Evolutionary conservation across 2,329 filamentous ascomycete species (phyloP), one percentile per base, ranked within the genome.

Genomic region (Penicillium sp.): DNA sequence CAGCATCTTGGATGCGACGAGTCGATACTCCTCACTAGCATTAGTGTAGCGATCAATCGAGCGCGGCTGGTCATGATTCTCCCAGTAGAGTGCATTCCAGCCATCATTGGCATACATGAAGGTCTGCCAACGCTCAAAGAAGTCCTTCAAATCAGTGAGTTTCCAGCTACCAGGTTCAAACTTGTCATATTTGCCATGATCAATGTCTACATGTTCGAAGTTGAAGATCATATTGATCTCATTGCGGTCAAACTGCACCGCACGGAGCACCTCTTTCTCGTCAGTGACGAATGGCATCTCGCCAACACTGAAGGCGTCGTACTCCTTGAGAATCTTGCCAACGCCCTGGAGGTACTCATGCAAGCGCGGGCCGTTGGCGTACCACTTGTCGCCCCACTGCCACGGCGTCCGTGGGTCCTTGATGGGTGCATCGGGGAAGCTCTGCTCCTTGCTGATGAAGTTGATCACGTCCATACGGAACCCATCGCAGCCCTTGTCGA

Each of bases 391-490:
- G 9, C 59, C 68, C 65, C 64, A 69, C 42, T 70, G 68, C 62
- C 62, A 67, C 1, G 45, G 53, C 12, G 53, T 58, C 10, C 52
- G 53, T 2, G 58, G 55, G 35, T 67, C 55, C 24, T 59, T 62
- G 38, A 64, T 68, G 48, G 35, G 74, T 3, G 65, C 71, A 32
- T 74, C 70, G 1, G 76, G 77, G 48, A 82, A 78, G 1, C 69
- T 71, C 4, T 75, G 75, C 0, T 75, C 75, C 61, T 87, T 87
- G 61, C 79, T 83, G 62, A 85, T 84, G 69, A 84, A 78, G 66
- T 87, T 87, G 66, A 87, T 83, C 0, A 84, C 83, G 60, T 88
- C 84, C 67, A 87, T 78, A n/a, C 84, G 77, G 72, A 87, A 88
- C 3, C 84, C 84, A 41, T 84, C 80, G 0, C 86, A 82, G 3